These are phyloP conservation scores for Leishmania martiniquensis DNA, from an alignment of 208 protist species.

Conservation along the genomic window DNA sequence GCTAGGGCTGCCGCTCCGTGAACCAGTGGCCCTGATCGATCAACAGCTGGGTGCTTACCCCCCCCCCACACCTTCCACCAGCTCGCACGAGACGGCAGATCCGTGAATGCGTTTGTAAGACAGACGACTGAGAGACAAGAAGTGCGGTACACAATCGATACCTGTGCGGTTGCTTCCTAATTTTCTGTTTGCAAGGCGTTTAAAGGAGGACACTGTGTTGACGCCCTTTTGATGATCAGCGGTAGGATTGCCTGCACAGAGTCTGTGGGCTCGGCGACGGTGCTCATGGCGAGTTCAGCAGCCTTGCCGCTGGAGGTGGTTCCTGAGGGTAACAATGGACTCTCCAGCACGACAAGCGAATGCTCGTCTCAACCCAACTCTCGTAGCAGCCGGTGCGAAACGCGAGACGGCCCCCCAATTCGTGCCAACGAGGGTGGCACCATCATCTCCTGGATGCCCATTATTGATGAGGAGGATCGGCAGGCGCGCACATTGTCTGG, in stretches of 20 bases:
- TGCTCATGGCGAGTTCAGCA: slow-evolving; percentile 8
- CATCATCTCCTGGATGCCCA: slow-evolving; percentile 26
- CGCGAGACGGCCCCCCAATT: not conserved
- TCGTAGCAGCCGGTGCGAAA: slow-evolving; percentile 5
- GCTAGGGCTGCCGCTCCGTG: not conserved
- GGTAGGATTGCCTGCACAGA: slow-evolving; percentile 9
- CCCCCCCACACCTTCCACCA: no score
- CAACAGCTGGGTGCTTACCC: not conserved
- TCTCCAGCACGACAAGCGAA: slow-evolving; percentile 26
- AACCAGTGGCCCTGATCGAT: not conserved
- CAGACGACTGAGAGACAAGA: not conserved
- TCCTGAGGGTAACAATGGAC: slow-evolving; percentile 9
- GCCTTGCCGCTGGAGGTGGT: slow-evolving; percentile 9
- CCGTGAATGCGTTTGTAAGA: not conserved
- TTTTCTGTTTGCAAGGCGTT: not conserved
- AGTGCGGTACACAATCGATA: not conserved
- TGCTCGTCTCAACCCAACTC: slow-evolving; percentile 26
- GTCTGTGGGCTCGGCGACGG: not conserved
- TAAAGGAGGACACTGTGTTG: not conserved
- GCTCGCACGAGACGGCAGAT: not conserved
- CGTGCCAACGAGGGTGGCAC: not conserved
- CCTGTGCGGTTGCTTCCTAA: not conserved
- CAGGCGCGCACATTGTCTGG: not conserved
- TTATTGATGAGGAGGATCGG: slow-evolving; percentile 30
- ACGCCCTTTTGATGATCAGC: slow-evolving; percentile 4